Evolutionary conservation across 2,329 filamentous ascomycete species (phyloP).

Genomic region (Beauveria caledonica): DNA sequence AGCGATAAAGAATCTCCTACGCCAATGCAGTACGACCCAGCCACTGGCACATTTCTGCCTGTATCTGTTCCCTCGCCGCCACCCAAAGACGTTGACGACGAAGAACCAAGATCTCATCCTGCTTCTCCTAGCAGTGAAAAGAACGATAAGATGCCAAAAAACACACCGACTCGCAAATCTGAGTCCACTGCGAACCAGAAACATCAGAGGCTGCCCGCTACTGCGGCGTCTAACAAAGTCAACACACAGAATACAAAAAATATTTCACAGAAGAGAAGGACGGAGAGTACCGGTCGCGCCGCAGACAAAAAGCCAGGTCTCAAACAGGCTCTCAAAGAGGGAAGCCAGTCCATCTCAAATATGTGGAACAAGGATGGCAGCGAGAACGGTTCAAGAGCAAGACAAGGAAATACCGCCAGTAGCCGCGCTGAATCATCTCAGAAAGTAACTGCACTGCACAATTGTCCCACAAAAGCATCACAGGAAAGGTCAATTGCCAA

Average conservation of each 20-base stretch:
- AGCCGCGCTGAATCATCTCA: conserved; percentile 8
- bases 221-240: conserved; percentile 19
- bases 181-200: conserved; percentile 37
- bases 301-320: conserved; percentile 39
- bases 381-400: conserved; percentile 18
- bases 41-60: conserved; percentile 6
- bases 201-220: conserved; percentile 22
- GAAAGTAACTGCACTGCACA: conserved; percentile 13
- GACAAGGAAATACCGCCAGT: conserved; percentile 18
- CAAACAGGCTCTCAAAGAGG: conserved; percentile 44
- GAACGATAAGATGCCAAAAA: neutral
- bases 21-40: conserved; percentile 10
- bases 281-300: neutral
- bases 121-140: neutral
- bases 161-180: neutral
- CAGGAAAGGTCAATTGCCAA: conserved; percentile 1
- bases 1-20: conserved; percentile 17
- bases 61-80: neutral
- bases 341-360: conserved; percentile 37
- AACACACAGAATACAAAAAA: conserved; percentile 18
- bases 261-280: conserved; percentile 8
- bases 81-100: neutral
- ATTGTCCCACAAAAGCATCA: conserved; percentile 6
- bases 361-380: conserved; percentile 41
- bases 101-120: neutral